phyloP scores from a whole-genome alignment of 2,329 filamentous ascomycete species.

The Alternaria longipes region DNA sequence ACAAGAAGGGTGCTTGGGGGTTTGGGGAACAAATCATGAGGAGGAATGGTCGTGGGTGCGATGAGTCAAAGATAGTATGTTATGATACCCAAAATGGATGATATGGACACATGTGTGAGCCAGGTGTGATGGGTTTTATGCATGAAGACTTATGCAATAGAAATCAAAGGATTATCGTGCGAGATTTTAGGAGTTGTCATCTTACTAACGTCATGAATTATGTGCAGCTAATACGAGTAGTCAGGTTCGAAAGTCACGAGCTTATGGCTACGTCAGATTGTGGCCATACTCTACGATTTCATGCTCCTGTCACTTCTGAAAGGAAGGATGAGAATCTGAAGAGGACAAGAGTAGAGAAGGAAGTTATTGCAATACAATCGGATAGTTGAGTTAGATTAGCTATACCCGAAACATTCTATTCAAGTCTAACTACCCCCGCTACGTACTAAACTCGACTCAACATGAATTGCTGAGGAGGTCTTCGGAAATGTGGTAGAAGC shows the following conservation, averaged over 20 bases:
- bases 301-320: neutral
- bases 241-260: neutral
- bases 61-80: neutral
- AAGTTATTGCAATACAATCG: neutral
- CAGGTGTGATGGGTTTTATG: neutral
- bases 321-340: neutral
- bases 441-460: neutral
- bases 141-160: neutral
- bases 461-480: too few relatives aligned
- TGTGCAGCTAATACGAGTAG: too few relatives aligned
- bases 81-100: slow-evolving; percentile 15
- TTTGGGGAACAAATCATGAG: slow-evolving; percentile 27
- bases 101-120: neutral
- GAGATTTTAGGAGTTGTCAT: neutral
- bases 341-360: neutral
- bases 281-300: neutral
- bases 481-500: neutral
- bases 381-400: neutral
- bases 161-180: neutral
- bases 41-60: neutral
- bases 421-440: neutral
- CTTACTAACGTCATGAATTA: neutral
- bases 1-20: slow-evolving; percentile 62
- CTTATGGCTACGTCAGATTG: neutral
- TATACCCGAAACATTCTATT: neutral